These are phyloP conservation scores for Blastobotrys peoriensis DNA, from an alignment of 805 yeast species.

Conservation along the genomic window DNA sequence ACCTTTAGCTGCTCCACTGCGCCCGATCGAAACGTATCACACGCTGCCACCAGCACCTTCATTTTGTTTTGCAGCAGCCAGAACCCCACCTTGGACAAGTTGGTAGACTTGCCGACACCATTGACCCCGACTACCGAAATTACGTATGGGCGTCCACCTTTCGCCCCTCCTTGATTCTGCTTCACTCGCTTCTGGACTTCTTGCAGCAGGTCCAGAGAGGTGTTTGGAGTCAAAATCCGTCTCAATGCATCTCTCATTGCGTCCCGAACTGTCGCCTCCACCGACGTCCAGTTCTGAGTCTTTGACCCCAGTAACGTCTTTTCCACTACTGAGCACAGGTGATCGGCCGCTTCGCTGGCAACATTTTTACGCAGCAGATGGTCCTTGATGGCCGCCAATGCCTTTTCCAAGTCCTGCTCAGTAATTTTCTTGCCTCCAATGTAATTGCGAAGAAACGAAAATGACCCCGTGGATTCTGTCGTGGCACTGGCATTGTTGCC, in stretches of 20 bases:
- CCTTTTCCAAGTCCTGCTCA: constrained; percentile 57
- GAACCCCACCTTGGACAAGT: constrained; percentile 86
- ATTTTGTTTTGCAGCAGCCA: constrained; percentile 91
- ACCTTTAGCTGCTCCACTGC: constrained; percentile 97
- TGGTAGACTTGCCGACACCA: constrained; percentile 97
- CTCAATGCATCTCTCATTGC: constrained; percentile 54
- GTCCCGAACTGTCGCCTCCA: constrained; percentile 59
- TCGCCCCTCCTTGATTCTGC: constrained; percentile 19
- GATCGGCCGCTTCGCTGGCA: constrained; percentile 80
- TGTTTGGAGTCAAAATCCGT: constrained; percentile 81
- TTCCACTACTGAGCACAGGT: constrained; percentile 64
- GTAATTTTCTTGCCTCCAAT: constrained; percentile 67
- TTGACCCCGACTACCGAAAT: constrained; percentile 96
- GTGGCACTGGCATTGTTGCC: constrained; percentile 5
- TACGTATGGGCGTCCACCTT: constrained; percentile 64
- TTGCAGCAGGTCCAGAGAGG: constrained; percentile 78
- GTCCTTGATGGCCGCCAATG: constrained; percentile 59
- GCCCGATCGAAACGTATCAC: constrained; percentile 97
- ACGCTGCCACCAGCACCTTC: constrained; percentile 85
- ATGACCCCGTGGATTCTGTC: constrained; percentile 15
- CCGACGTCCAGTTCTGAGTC: constrained; percentile 67
- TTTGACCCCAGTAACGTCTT: constrained; percentile 65
- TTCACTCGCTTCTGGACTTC: constrained; percentile 50
- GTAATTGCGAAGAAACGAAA: constrained; percentile 53
- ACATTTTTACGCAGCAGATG: constrained; percentile 82